Conservation (phyloP, 2,329 filamentous ascomycete genomes). For the Aspergillus unguis region DNA sequence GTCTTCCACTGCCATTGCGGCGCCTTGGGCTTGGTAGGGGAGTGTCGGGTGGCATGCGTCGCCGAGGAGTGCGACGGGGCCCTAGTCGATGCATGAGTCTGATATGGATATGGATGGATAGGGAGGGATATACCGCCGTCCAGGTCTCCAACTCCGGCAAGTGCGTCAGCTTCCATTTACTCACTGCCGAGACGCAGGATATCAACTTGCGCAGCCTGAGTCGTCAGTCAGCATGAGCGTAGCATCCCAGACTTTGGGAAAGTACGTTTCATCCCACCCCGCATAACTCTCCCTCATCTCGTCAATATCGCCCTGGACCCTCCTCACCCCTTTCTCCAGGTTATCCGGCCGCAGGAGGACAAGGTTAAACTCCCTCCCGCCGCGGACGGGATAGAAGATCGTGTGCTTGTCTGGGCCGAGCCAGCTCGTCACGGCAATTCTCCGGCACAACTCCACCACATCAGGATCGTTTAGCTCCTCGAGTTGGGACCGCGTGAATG, state of each 20-base stretch:
- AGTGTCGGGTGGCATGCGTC: not conserved
- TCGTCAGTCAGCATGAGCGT: not conserved
- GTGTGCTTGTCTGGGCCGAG: conserved; percentile 59
- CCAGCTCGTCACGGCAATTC: conserved; percentile 57
- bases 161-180: conserved; percentile 65
- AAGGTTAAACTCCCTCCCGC: conserved; percentile 59
- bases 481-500: conserved; percentile 37
- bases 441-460: conserved; percentile 40
- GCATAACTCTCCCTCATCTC: conserved; percentile 59
- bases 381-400: conserved; percentile 60
- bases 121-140: conserved; percentile 20
- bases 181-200: conserved; percentile 36
- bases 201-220: not conserved
- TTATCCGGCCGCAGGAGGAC: conserved; percentile 62
- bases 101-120: not conserved
- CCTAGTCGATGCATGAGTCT: conserved; percentile 3
- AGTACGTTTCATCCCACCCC: conserved; percentile 34
- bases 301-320: conserved; percentile 51
- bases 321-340: conserved; percentile 16
- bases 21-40: conserved; percentile 49
- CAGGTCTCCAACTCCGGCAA: conserved; percentile 40
- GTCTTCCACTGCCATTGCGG: conserved; percentile 64
- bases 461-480: conserved; percentile 43
- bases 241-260: too few relatives aligned
- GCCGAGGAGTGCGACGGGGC: conserved; percentile 14